Percentiles rank a stretch among this genome's conserved stretches.
These are phyloP conservation scores for Nyssa sinensis DNA, from an alignment of 148 eudicot species.

Conservation along the genomic window DNA sequence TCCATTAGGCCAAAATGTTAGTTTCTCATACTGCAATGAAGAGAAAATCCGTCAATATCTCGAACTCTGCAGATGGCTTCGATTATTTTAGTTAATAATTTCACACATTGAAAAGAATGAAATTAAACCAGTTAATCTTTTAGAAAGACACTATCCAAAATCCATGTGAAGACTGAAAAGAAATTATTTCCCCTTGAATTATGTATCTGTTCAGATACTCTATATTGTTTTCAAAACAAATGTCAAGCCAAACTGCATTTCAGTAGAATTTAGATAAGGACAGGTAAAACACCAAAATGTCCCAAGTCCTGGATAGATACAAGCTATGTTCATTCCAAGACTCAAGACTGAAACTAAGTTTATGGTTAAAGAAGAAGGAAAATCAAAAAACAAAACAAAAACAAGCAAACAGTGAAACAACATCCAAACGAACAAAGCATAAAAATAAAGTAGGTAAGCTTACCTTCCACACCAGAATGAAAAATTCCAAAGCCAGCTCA, in stretches of 20 bases:
- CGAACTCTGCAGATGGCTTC: neutral
- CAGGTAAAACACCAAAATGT: neutral
- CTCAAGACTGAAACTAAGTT: neutral
- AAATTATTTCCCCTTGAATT: too few relatives aligned
- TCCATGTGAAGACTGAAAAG: too few relatives aligned
- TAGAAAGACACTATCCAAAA: neutral
- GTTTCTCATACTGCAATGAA: neutral
- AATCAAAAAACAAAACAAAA: neutral
- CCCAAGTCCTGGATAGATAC: neutral
- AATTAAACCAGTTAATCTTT: too few relatives aligned
- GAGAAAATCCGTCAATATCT: neutral
- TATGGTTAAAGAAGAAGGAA: neutral
- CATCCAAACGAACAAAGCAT: too few relatives aligned
- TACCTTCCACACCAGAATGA: constrained; percentile 98
- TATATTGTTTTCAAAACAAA: neutral
- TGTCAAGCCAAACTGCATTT: neutral
- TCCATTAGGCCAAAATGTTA: neutral
- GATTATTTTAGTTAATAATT: neutral
- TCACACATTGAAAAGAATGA: neutral
- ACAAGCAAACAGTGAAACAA: neutral
- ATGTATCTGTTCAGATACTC: neutral
- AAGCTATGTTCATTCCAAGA: neutral
- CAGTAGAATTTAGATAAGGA: neutral
- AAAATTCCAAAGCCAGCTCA: constrained; percentile 96
- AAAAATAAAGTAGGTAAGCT: constrained; percentile 4